These are phyloP conservation scores for Diutina scorzettiae DNA, from an alignment of 1,139 yeast genomes.

Conservation along the genomic window DNA sequence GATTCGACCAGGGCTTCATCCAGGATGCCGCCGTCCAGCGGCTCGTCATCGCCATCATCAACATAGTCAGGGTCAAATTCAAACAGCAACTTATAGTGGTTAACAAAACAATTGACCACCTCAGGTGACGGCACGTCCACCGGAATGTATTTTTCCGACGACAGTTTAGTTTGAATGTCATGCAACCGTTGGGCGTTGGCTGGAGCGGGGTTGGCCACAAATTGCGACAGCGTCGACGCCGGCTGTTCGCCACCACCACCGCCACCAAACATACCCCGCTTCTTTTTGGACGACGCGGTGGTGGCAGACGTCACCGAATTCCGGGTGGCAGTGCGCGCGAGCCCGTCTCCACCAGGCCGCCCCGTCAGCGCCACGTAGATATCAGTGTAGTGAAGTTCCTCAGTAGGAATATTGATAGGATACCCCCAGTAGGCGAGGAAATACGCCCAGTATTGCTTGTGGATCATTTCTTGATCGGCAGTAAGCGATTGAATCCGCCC, in stretches of 20 bases:
- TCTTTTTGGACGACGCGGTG: conserved; percentile 7
- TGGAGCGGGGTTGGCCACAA: conserved; percentile 8
- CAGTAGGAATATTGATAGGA: conserved; percentile 27
- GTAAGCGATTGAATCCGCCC: conserved; percentile 55
- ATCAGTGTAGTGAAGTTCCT: conserved; percentile 21
- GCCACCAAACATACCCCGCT: conserved; percentile 11
- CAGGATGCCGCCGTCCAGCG: conserved; percentile 11
- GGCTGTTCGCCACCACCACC: conserved; percentile 7
- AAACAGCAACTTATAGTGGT: conserved; percentile 8
- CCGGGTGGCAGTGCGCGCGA: conserved; percentile 18
- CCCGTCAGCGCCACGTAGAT: conserved; percentile 16
- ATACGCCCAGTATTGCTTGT: conserved; percentile 71
- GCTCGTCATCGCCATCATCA: conserved; percentile 12
- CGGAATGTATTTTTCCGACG: conserved; percentile 19
- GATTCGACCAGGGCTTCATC: conserved; percentile 21
- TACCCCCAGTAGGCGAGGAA: conserved; percentile 51
- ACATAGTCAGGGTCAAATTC: conserved; percentile 16
- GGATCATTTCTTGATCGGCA: conserved; percentile 47
- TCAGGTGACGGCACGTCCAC: conserved; percentile 17
- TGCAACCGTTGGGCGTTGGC: conserved; percentile 17
- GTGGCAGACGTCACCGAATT: neutral
- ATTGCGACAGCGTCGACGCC: neutral
- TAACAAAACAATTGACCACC: conserved; percentile 10
- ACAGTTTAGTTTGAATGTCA: conserved; percentile 20
- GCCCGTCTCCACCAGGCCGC: conserved; percentile 10